Evolutionary conservation across 768 basidiomycete genomes (phyloP), one percentile per base, ranked within the genome.

Genomic region (Termitomyces sp.): DNA sequence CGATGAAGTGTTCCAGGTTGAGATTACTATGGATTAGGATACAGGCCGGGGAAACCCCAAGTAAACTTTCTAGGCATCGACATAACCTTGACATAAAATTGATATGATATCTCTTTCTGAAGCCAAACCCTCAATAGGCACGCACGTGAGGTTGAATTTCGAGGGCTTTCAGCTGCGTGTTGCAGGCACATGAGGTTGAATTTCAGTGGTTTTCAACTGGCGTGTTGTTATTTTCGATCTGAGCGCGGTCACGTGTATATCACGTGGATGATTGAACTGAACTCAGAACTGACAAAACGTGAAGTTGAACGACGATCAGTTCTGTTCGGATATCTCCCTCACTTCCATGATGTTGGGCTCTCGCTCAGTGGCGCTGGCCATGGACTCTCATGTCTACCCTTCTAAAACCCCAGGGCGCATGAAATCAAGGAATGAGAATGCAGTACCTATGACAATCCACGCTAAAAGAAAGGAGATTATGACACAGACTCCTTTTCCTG

Each of bases 321-420:
- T 12, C 42, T 45, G 4, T 45, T 11, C 12, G 25, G 15, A 5
- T 48, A 25, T 25, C 25, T 55, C 4, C 17, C 37, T 8, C 37
- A 15, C 46, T 37, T 54, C 53, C 42, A 67, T 45, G 47, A 81
- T 82, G 79, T 67, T 81, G 48, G 75, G 76, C 65, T 71, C 74
- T 38, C 75, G 79, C 29, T 69, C 78, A 15, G 60, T 72, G 12
- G 71, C 73, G 14, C 59, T 75, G 3, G 63, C 63, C 45, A 67
- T 70, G n/a, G 77, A 77, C 47, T 63, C 65, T 9, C 67, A 70
- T 15, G 66, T 72, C 7, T 68, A 71, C 53, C 69, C 73, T 8
- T 66, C 77, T 1, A 87, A 83, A 70, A 89, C 87, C 0, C 88
- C 87, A 2, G 85, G 81, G n/a, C 74, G 80, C 38, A 76, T 77